These are phyloP conservation scores for Mucor velutinosus DNA, from an alignment of 371 early-diverging fungal genomes.

Conservation along the genomic window DNA sequence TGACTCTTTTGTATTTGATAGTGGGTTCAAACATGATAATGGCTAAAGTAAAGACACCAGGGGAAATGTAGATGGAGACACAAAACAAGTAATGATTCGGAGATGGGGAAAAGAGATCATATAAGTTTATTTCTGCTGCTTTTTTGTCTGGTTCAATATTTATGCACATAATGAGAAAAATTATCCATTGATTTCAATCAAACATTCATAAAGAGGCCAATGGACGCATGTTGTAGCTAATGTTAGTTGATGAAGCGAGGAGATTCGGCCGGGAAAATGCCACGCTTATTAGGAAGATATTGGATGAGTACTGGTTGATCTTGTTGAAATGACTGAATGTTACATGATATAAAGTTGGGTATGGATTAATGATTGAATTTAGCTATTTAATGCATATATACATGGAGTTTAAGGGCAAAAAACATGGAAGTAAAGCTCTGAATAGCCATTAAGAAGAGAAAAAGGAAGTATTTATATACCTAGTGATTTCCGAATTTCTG, in stretches of 20 bases:
- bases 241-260: neutral
- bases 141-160: neutral
- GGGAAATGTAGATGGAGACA: neutral
- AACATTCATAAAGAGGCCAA: neutral
- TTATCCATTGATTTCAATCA: neutral
- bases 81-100: neutral
- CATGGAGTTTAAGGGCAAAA: neutral
- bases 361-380: neutral
- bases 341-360: neutral
- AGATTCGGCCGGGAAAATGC: slow-evolving; percentile 4
- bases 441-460: neutral
- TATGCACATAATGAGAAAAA: neutral
- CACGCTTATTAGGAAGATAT: neutral
- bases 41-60: neutral
- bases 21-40: slow-evolving; percentile 45
- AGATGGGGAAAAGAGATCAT: slow-evolving; percentile 5
- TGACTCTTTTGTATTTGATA: slow-evolving; percentile 44
- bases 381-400: neutral
- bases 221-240: neutral
- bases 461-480: neutral
- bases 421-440: neutral
- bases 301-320: neutral
- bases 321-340: neutral
- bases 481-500: neutral
- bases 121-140: slow-evolving; percentile 5